A percentile compares a stretch with the other conserved stretches of the same genome.
phyloP scores from a whole-genome alignment of 2,329 filamentous ascomycete genomes.

The Aspergillus texensis region DNA sequence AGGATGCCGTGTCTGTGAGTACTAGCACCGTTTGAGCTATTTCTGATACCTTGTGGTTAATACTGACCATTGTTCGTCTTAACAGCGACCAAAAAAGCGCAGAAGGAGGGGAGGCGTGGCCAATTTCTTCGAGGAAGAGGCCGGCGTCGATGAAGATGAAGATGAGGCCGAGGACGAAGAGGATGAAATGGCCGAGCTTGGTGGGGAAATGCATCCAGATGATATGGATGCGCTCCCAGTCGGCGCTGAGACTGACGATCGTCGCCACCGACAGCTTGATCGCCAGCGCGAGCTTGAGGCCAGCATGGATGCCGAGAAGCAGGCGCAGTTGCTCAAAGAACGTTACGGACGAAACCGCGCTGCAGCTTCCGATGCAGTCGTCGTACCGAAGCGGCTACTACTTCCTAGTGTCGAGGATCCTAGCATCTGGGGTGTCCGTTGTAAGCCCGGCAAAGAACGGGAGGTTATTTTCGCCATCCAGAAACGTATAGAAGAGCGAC shows the following conservation, averaged over 20 bases:
- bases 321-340: conserved; percentile 82
- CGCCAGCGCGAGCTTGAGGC: conserved; percentile 84
- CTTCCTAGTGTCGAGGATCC: conserved; percentile 94
- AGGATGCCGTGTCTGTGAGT: conserved; percentile 61
- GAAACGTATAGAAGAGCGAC: conserved; percentile 81
- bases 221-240: conserved; percentile 76
- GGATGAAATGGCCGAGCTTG: conserved; percentile 81
- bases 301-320: conserved; percentile 89
- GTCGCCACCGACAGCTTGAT: conserved; percentile 91
- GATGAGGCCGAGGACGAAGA: conserved; percentile 89
- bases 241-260: conserved; percentile 81
- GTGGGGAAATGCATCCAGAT: conserved; percentile 87
- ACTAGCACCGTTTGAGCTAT: conserved; percentile 45
- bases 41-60: not conserved
- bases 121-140: conserved; percentile 95
- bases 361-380: conserved; percentile 68
- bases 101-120: conserved; percentile 72
- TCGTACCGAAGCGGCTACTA: conserved; percentile 82
- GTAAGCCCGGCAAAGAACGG: conserved; percentile 92
- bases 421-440: conserved; percentile 91
- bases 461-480: conserved; percentile 87
- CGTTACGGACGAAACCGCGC: conserved; percentile 80
- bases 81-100: conserved; percentile 78
- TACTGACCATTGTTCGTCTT: conserved; percentile 21
- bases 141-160: conserved; percentile 93